Base-by-base conservation (phyloP, 768 basidiomycete species). In the Mrakia hoshinonis region DNA sequence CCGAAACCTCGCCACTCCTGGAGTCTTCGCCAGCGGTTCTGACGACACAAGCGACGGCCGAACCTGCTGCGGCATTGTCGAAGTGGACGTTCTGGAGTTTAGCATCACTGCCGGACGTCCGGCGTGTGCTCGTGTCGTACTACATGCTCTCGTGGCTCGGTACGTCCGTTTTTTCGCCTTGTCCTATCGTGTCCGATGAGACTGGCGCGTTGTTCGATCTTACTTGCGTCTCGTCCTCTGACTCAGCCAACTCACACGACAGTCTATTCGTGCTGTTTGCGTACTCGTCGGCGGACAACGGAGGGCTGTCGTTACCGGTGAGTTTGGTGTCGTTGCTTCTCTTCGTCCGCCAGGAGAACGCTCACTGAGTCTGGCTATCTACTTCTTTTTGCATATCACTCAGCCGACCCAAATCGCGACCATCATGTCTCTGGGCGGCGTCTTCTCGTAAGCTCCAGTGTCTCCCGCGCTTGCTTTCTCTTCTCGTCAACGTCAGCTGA, bases 231-330 rank as follows among this genome's bases (percentile, higher is more conserved):
- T 12, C 6, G 11, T 65, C 39, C 38, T 24, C 36, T 34, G 18
- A 15, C 52, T 52, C 49, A 31, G 66, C 66, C 31, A 67, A 54
- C 52, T 67, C 66, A 3, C 52, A 51, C 24, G 66, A 67, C 52
- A 22, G 34, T 18, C 24, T 67, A 1, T 67, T 67, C 31, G 66
- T 67, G 0, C 47, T 67, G 20, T 67, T 67, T 10, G 47, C 66
- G 29, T 67, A 67, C 36, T 51, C 49, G 31, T 39, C 48, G 22
- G 12, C 34, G 12, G 51, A 31, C 22, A 39, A 34, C n/a, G 47
- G 47, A 15, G 66, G 66, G n/a, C 66, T 67, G 20, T 39, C 39
- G 2, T 39, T 67, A 1, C 36, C 63, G 22, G 63, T 65, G 4
- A 22, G 63, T 65, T 15, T 10, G 5, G 31, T n/a, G 43, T 65